phyloP scores from a whole-genome alignment of 768 basidiomycete genomes.

The Xanthoconium stramineum region DNA sequence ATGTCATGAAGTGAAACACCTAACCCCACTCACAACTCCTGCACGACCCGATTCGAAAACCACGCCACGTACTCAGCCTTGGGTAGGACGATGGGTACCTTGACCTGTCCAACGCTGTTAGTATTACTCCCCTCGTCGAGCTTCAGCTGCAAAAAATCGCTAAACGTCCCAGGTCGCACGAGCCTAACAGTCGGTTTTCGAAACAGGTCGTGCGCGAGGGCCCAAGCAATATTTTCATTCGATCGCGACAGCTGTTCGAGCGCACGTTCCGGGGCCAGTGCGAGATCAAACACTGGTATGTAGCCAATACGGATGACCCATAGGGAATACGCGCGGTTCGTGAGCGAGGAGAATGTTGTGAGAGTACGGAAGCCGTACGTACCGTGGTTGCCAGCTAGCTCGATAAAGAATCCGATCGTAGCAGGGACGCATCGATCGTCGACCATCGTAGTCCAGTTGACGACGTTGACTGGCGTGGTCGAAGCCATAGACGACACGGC shows the following conservation, averaged over 20 bases:
- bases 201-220: not conserved
- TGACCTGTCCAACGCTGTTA: conserved; percentile 12
- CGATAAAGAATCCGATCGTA: conserved; percentile 15
- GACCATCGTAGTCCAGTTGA: conserved; percentile 10
- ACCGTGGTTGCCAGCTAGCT: conserved; percentile 4
- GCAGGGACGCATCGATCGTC: not conserved
- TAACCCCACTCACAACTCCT: conserved; percentile 7
- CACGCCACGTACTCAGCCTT: conserved; percentile 8
- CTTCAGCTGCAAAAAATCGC: conserved; percentile 16
- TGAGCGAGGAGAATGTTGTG: not conserved
- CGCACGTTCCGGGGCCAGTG: not conserved
- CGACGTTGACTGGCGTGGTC: not conserved
- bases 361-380: not conserved
- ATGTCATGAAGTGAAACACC: too few species aligned
- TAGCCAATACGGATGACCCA: not conserved
- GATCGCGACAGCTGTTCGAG: conserved; percentile 3
- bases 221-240: not conserved
- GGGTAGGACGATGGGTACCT: conserved; percentile 22
- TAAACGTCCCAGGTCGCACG: conserved; percentile 21
- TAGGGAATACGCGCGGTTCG: not conserved
- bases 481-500: not conserved
- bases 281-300: not conserved
- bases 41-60: conserved; percentile 16
- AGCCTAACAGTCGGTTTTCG: conserved; percentile 21
- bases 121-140: conserved; percentile 5